Evolutionary conservation across 805 yeast genomes (phyloP).

Genomic region (Saccharomycopsis schoenii): DNA sequence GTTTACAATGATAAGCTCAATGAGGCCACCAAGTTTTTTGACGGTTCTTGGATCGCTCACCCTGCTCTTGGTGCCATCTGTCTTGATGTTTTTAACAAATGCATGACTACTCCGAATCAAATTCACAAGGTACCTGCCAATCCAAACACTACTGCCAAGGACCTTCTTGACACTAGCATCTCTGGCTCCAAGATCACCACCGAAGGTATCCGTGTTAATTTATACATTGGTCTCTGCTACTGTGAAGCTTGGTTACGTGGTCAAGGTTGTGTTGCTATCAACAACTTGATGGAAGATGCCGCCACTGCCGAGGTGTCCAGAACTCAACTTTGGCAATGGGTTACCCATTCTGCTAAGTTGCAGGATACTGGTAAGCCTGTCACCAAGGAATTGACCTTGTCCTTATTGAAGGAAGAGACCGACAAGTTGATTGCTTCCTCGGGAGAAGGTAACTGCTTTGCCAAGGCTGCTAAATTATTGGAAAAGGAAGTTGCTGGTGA

Average conservation of each 20-base stretch:
- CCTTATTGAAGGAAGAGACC: conserved; percentile 53
- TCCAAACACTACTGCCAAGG: conserved; percentile 40
- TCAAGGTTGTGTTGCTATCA: conserved; percentile 77
- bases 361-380: conserved; percentile 45
- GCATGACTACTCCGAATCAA: conserved; percentile 80
- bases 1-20: conserved; percentile 68
- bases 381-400: conserved; percentile 49
- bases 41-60: conserved; percentile 86
- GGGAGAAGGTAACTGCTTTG: conserved; percentile 55
- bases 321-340: conserved; percentile 79
- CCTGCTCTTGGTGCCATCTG: conserved; percentile 74
- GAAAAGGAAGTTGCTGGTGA: conserved; percentile 65
- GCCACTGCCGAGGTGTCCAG: conserved; percentile 85
- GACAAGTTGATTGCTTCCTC: conserved; percentile 38
- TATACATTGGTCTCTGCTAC: conserved; percentile 67
- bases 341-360: conserved; percentile 52
- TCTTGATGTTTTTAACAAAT: conserved; percentile 58
- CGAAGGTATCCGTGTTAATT: conserved; percentile 60
- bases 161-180: conserved; percentile 55
- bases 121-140: conserved; percentile 31
- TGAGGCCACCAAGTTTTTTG: conserved; percentile 73
- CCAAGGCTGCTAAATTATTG: conserved; percentile 59
- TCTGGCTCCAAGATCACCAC: conserved; percentile 55
- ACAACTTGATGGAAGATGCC: conserved; percentile 82
- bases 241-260: conserved; percentile 85